Evolutionary conservation across 2,329 filamentous ascomycete species (phyloP), one percentile per base, ranked within the genome.

Genomic region (Gremmenia infestans): DNA sequence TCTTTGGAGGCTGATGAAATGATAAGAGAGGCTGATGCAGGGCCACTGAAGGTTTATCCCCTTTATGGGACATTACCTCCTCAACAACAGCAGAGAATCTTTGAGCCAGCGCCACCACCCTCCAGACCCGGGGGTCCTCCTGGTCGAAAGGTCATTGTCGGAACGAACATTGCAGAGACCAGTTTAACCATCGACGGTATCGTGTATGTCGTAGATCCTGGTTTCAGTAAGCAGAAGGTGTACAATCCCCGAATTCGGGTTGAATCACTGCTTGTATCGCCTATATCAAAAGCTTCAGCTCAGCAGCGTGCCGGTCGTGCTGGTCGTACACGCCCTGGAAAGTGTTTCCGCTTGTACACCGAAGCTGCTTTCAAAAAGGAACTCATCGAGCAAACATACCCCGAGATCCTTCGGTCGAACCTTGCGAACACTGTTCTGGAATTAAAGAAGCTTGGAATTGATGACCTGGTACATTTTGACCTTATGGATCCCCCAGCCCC

Each of bases 191-290:
- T 99, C 59, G 94, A 99, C 70, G 94, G 94, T 71, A 99, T 99
- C 61, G 94, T 99, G 37, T 99, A 97, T 69, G 94, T 99, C 36
- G 93, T 99, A n/a, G 94, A 99, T 68, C 93, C 94, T 2, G 94
- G 94, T 37, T 99, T 99, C 78, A 96, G 91, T 76, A 99, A 99
- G 77, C 94, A 99, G 70, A 99, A 97, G 75, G 94, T 97, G 60
- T 99, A 97, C 79, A 97, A 99, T 73, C 93, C 94, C 22, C 86
- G 94, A 59, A 95, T 96, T 66, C 86, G 94, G 72, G 92, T 99
- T 62, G 94, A 99, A 74, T 97, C 94, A 1, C 81, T 99, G 7
- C 80, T 99, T n/a, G 93, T 99, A 5, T 97, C 94, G 3, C 92
- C 94, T 22, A 97, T 99, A 65, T 97, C 92, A 57, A 97, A 97